Conservation (phyloP, 108 stramenopile genomes). For the Skeletonema potamos region DNA sequence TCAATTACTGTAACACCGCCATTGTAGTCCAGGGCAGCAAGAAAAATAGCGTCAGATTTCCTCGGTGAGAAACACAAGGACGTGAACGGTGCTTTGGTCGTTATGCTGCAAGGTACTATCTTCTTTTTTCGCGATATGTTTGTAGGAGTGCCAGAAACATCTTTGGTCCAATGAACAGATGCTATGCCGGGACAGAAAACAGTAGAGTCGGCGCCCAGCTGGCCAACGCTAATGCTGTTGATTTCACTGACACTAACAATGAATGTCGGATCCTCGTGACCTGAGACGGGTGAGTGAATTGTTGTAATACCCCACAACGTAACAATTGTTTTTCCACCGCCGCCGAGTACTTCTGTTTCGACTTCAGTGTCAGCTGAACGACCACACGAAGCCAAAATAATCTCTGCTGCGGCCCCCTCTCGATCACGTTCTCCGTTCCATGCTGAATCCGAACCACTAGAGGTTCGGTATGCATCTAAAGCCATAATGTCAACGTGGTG, state of each 20-base stretch:
- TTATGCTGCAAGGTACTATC: conserved; percentile 1
- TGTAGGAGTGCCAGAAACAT: not conserved
- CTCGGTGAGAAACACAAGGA: conserved; percentile 41
- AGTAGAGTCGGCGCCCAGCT: conserved; percentile 52
- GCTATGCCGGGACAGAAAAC: conserved; percentile 42
- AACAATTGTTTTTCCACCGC: conserved; percentile 6
- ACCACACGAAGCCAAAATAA: conserved; percentile 69
- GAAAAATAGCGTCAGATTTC: conserved; percentile 1
- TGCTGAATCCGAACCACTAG: conserved; percentile 29
- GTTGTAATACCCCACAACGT: conserved; percentile 40
- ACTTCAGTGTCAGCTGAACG: conserved; percentile 3
- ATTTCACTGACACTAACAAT: conserved; percentile 5
- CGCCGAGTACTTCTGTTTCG: not conserved
- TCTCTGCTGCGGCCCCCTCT: conserved; percentile 53
- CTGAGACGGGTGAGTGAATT: not conserved
- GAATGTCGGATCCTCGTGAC: not conserved
- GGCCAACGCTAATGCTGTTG: conserved; percentile 26
- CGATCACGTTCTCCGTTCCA: conserved; percentile 48
- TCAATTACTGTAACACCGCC: conserved; percentile 69
- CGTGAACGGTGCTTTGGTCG: conserved; percentile 13
- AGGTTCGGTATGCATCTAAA: conserved; percentile 60
- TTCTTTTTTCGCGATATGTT: conserved; percentile 1
- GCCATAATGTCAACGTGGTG: conserved; percentile 62
- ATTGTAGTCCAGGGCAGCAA: conserved; percentile 77
- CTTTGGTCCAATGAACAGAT: conserved; percentile 24